These are phyloP conservation scores for Cyclotella sp. DNA, from an alignment of 108 stramenopile species.

Conservation along the genomic window DNA sequence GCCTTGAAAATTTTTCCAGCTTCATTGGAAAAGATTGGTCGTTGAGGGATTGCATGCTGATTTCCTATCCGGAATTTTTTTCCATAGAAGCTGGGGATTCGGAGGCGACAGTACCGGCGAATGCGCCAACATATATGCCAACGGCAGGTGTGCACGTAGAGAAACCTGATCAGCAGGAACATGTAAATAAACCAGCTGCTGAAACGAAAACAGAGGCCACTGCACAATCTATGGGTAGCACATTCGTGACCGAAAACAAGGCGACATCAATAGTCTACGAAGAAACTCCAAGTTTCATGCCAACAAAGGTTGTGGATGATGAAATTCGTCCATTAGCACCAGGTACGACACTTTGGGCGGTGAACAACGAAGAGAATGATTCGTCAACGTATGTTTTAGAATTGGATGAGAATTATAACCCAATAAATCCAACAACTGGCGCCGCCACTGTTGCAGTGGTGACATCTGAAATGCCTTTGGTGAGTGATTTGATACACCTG, in stretches of 20 bases:
- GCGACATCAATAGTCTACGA: too few species aligned
- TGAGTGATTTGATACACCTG: background rate
- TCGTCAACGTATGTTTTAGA: background rate
- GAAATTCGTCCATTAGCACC: background rate
- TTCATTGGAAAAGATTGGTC: conserved; percentile 37
- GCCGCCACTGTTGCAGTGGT: background rate
- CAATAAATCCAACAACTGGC: conserved; percentile 8
- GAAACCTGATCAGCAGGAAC: background rate
- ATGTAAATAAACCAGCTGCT: too few species aligned
- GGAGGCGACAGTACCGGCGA: background rate
- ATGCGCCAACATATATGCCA: conserved; percentile 6
- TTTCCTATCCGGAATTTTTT: background rate
- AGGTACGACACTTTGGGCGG: conserved; percentile 16
- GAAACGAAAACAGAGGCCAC: too few species aligned
- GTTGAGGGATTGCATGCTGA: conserved; percentile 13
- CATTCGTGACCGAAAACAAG: too few species aligned
- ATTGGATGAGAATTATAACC: conserved; percentile 10
- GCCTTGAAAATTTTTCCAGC: conserved; percentile 17
- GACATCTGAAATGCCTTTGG: background rate
- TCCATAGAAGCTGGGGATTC: background rate
- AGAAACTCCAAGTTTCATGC: too few species aligned
- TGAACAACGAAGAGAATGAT: background rate
- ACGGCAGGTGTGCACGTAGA: background rate
- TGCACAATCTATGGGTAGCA: too few species aligned
- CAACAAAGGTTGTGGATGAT: background rate